phyloP scores from a whole-genome alignment of 108 stramenopile genomes.

The Licmophora abbreviata region DNA sequence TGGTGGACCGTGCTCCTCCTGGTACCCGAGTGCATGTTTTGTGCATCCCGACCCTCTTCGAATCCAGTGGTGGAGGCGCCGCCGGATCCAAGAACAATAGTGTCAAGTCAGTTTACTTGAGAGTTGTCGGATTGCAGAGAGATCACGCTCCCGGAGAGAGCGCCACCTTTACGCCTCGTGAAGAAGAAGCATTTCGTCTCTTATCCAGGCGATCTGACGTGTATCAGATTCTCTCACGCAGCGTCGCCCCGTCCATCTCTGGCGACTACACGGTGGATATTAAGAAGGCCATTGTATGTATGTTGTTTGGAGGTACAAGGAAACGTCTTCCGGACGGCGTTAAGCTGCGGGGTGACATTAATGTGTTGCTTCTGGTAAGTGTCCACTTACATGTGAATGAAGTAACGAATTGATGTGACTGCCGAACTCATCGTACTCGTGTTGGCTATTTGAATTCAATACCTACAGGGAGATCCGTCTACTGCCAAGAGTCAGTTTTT shows the following conservation, averaged over 20 bases:
- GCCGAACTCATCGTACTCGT: no score
- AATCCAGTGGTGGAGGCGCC: constrained; percentile 22
- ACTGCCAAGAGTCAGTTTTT: constrained; percentile 97
- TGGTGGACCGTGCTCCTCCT: constrained; percentile 92
- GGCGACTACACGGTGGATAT: constrained; percentile 97
- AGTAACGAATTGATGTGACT: no score
- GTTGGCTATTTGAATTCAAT: no score
- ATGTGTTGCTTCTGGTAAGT: constrained; percentile 91
- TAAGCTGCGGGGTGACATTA: constrained; percentile 95
- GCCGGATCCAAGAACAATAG: constrained; percentile 17
- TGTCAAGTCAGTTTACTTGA: constrained; percentile 67
- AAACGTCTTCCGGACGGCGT: constrained; percentile 95
- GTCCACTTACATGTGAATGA: no score
- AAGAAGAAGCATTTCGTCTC: constrained; percentile 90
- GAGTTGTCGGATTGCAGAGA: constrained; percentile 85
- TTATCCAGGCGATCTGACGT: constrained; percentile 78
- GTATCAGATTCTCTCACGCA: constrained; percentile 78
- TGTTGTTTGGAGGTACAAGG: constrained; percentile 85
- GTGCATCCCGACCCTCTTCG: constrained; percentile 84
- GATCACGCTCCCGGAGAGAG: constrained; percentile 80
- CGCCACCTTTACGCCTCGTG: constrained; percentile 82
- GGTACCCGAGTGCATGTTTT: constrained; percentile 90
- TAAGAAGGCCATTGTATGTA: constrained; percentile 92
- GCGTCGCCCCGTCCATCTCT: constrained; percentile 90
- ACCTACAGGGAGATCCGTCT: constrained; percentile 98